phyloP scores from a whole-genome alignment of 2,329 filamentous ascomycete genomes.

The Fusarium citri region DNA sequence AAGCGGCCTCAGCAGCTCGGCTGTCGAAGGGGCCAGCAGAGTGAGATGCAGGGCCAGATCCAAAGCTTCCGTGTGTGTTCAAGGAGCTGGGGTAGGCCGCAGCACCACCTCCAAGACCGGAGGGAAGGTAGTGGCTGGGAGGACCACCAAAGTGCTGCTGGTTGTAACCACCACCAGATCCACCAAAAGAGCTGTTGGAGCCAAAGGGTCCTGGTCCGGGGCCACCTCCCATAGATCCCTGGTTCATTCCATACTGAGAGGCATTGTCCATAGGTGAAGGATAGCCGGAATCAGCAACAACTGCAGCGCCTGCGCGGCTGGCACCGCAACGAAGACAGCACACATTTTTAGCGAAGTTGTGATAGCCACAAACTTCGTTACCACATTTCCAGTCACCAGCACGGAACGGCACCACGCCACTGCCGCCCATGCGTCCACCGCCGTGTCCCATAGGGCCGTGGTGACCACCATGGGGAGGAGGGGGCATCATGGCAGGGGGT shows the following conservation, averaged over 20 bases:
- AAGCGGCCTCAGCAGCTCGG: conserved; percentile 92
- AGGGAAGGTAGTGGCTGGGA: conserved; percentile 90
- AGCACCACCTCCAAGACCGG: conserved; percentile 79
- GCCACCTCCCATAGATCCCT: conserved; percentile 86
- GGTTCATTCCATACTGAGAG: conserved; percentile 85
- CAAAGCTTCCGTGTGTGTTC: conserved; percentile 77
- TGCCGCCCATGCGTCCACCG: conserved; percentile 80
- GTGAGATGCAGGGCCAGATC: conserved; percentile 80
- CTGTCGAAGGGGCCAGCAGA: conserved; percentile 91
- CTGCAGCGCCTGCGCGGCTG: conserved; percentile 90
- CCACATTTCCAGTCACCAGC: conserved; percentile 99
- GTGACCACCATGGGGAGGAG: conserved; percentile 76
- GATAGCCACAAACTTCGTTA: conserved; percentile 95
- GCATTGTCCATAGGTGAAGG: conserved; percentile 89
- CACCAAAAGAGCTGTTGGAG: conserved; percentile 75
- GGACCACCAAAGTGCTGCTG: conserved; percentile 92
- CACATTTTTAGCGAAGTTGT: conserved; percentile 99
- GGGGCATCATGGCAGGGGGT: conserved; percentile 84
- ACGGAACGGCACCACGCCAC: conserved; percentile 93
- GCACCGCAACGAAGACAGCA: conserved; percentile 97
- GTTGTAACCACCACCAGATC: conserved; percentile 69
- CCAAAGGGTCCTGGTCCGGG: conserved; percentile 82
- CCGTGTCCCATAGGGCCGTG: conserved; percentile 67
- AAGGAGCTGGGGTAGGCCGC: conserved; percentile 81
- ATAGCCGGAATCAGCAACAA: conserved; percentile 94